Base-by-base conservation (phyloP, 495 filamentous ascomycete species). In the Hypoxylon intermedium region DNA sequence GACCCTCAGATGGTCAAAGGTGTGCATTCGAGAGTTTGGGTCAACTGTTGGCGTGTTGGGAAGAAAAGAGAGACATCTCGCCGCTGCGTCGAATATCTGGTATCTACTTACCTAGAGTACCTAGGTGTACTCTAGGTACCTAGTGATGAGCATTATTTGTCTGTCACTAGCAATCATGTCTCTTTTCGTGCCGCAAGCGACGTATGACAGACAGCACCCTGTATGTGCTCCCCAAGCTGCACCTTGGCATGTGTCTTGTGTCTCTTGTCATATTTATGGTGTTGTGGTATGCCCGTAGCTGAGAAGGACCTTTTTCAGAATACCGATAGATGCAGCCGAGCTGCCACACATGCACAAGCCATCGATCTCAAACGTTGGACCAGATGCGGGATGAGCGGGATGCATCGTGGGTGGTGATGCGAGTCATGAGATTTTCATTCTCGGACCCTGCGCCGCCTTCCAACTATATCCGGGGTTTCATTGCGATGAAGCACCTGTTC, bases 251-350 rank as follows among this genome's bases (percentile, higher is more conserved):
- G 30, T 50, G 41, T 34, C 45, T 50, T 47, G 31, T 54, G 51
- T 55, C 36, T 50, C 26, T 36, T n/a, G n/a, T n/a, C n/a, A 15
- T 31, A 31, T 40, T 3, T 49, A 9, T 51, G 47, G 44, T 26
- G 44, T 44, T 43, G 41, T 43, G 26, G 31, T 53, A 65, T 60
- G 56, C 56, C 46, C 57, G 57, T 52, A 48, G 44, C 51, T 46
- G 21, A 36, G 53, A 57, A 23, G 13, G 43, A 53, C 33, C 24
- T 53, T 37, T 44, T 37, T 44, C 28, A 46, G 38, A 56, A 53
- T 61, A 61, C 63, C 63, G 63, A 61, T 49, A 20, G 51, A 57
- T 66, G 63, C 63, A 66, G 63, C 58, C 63, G 58, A 62, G 53
- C 47, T 53, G 63, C 62, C 47, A 57, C 63, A 51, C 63, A 60